Conservation (phyloP, 2,329 filamentous ascomycete genomes). For the Chaetomiaceae sp. region DNA sequence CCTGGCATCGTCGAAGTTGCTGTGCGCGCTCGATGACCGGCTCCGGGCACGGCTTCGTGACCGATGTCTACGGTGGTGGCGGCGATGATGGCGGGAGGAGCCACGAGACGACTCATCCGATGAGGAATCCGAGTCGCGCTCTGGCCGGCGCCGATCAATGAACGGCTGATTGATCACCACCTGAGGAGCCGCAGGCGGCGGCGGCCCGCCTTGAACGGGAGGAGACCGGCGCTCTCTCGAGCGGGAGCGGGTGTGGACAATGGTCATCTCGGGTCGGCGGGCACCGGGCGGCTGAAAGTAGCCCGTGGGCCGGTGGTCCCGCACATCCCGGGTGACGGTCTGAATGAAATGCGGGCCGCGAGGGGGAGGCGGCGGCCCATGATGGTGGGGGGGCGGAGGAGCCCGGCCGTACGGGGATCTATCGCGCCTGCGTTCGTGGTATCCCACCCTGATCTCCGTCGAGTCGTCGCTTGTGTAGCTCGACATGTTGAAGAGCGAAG, state of each 20-base stretch:
- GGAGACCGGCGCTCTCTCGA: constrained; percentile 47
- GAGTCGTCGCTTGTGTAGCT: constrained; percentile 44
- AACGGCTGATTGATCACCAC: constrained; percentile 15
- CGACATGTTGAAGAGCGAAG: constrained; percentile 16
- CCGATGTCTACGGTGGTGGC: constrained; percentile 32
- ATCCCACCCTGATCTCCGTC: constrained; percentile 44
- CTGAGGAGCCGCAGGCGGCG: constrained; percentile 31
- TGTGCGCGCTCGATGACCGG: constrained; percentile 27
- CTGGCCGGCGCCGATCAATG: background rate
- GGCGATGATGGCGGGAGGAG: constrained; percentile 34
- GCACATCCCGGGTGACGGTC: constrained; percentile 23
- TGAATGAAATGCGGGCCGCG: constrained; percentile 44
- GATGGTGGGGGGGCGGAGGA: constrained; percentile 19
- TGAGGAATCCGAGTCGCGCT: constrained; percentile 31
- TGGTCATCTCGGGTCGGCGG: constrained; percentile 39
- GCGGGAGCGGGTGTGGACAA: constrained; percentile 38
- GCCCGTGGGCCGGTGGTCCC: constrained; percentile 32
- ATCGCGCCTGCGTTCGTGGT: background rate
- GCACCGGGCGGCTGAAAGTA: constrained; percentile 37
- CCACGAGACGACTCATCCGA: constrained; percentile 36
- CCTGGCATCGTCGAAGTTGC: constrained; percentile 32
- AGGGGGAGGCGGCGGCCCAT: constrained; percentile 26
- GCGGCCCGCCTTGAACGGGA: constrained; percentile 30
- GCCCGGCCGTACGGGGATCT: constrained; percentile 29
- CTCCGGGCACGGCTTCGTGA: constrained; percentile 33